Base-by-base conservation (phyloP, 106 monocot species). In the Posidonia australis region DNA sequence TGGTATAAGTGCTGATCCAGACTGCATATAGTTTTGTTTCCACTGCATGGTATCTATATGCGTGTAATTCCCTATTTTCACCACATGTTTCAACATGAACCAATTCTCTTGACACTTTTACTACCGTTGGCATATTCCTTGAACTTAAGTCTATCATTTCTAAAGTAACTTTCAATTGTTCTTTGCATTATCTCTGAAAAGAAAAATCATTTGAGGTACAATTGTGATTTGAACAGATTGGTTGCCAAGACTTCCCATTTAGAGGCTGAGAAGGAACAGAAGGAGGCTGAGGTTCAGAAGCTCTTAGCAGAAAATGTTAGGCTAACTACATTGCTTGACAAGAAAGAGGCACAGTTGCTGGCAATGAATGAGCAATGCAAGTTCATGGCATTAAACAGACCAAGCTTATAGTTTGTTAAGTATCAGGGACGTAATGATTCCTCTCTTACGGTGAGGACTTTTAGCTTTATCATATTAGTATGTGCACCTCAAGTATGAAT, bases 351-450 rank as follows among this genome's bases (percentile, higher is more conserved):
- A 10, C 83, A 93, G 60, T 74, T 93, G 23, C 58, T 79, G 18
- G 89, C 93, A 18, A 86, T 93, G 83, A 93, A 81, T 69, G 93
- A 86, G 69, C 88, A 93, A 70, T 93, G 82, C 85, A 93, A 93
- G 68, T 93, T 86, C 62, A 89, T 93, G 89, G 86, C 81, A 18
- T 62, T 93, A 63, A 86, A 74, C 32, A 71, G 67, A 57, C 54
- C 71, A 51, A 18, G 67, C 59, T 48, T 71, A 46, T 78, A 80
- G 69, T 6, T 22, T 58, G 67, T 23, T 5, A 46, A 27, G 13
- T 29, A 65, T 62, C 42, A 2, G 6, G 14, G 17, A 59, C 10
- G 31, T 13, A 59, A 52, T 7, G 36, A 19, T 52, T 9, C 18
- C 52, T 20, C 21, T 56, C 13, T 16, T 14, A 56, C 25, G 25